Evolutionary conservation across 345 rosid genomes (phyloP), one percentile per base, ranked within the genome.

Genomic region (Cardamine occulta): DNA sequence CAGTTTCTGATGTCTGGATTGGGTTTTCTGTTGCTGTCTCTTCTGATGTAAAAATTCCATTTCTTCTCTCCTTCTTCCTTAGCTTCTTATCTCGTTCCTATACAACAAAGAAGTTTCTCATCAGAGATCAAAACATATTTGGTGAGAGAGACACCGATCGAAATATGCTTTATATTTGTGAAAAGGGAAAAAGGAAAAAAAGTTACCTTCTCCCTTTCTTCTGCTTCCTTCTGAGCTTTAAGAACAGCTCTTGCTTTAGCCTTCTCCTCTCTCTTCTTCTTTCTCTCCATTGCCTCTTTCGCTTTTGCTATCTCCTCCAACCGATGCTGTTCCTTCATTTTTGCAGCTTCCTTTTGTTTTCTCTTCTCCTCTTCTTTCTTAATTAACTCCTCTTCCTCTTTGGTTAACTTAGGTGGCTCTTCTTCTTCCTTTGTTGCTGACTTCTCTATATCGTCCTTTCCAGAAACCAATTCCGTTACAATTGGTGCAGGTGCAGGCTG

Each of bases 71-170:
- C 86, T 89, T 91, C 86, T 91, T 91, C 81, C 84, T 91, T 23
- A 80, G 82, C 78, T 68, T 89, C 86, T 85, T 91, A 81, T 91
- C 98, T 80, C 82, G 88, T 79, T 88, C 97, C 98, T 93, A 83
- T 67, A 59, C 3, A 11, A 19, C 19, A 19, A 19, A 19, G 19
- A 19, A 19, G 19, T 19, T 19, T 19, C 19, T 19, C 19, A 68
- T 8, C 14, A 66, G 13, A 60, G 17, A 64, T 44, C 53, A 26
- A 32, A 71, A n/a, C 48, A 71, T 35, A 59, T 5, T 18, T 19
- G 2, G 42, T 23, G 6, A 1, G 12, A 19, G 19, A 19, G 19
- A 19, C 19, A 2, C 14, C 4, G 19, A 6, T 19, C 19, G 19
- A 60, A 9, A 24, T 34, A 21, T 53, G n/a, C 39, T 54, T 39